Conservation (phyloP, 352 stramenopile genomes). For the Pythium periplocum region DNA sequence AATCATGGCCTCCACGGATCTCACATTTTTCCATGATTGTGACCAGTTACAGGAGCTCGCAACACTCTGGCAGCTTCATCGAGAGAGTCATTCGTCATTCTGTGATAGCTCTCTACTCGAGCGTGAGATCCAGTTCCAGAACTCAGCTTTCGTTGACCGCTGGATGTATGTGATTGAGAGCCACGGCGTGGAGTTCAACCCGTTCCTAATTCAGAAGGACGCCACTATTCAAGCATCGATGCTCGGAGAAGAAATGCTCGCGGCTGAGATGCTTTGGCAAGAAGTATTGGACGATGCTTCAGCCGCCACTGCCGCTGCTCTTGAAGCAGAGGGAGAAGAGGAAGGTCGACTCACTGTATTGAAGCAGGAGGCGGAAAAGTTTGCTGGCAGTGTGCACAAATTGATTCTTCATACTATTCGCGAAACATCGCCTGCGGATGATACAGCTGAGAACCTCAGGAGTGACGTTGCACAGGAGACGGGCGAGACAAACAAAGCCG, state of each 20-base stretch:
- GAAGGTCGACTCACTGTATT: slow-evolving; percentile 45
- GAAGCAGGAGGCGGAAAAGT: slow-evolving; percentile 71
- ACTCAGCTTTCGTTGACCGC: slow-evolving; percentile 37
- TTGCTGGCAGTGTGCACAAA: slow-evolving; percentile 75
- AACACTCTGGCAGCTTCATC: slow-evolving; percentile 56
- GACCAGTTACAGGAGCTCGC: slow-evolving; percentile 55
- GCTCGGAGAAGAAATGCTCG: slow-evolving; percentile 40
- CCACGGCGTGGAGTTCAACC: slow-evolving; percentile 59
- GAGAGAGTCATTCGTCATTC: slow-evolving; percentile 38
- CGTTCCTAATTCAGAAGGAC: slow-evolving; percentile 57
- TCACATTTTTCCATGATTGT: slow-evolving; percentile 51
- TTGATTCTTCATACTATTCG: slow-evolving; percentile 32
- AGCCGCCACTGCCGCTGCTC: slow-evolving; percentile 21
- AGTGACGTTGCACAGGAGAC: no score
- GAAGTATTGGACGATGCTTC: slow-evolving; percentile 37
- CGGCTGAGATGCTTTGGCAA: slow-evolving; percentile 52
- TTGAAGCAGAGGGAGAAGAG: slow-evolving; percentile 27
- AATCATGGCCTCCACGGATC: slow-evolving; percentile 74
- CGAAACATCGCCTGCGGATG: neutral
- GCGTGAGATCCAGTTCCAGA: slow-evolving; percentile 10
- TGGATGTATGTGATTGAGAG: slow-evolving; percentile 40
- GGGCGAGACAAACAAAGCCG: no score
- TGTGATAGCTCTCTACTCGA: slow-evolving; percentile 19
- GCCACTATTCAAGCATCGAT: slow-evolving; percentile 38
- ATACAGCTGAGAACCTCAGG: neutral